phyloP scores from a whole-genome alignment of 371 early-diverging fungal genomes.

The Encephalitozoon hellem region DNA sequence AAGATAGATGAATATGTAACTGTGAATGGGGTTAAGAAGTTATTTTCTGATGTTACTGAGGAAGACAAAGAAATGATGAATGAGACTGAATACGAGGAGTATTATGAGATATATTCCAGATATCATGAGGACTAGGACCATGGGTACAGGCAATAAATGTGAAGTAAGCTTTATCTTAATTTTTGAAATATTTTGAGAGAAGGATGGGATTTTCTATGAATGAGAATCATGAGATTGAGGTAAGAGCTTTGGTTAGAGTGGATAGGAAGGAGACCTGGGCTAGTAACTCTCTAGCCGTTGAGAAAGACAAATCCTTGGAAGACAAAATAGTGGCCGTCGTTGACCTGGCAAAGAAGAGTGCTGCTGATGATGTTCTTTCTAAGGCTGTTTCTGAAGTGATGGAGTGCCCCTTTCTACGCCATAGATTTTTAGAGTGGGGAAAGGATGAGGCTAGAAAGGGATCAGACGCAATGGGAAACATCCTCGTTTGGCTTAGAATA shows the following conservation, averaged over 20 bases:
- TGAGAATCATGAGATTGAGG: neutral
- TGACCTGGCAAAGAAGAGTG: neutral
- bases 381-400: neutral
- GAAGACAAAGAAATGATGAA: constrained; percentile 61
- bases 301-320: neutral
- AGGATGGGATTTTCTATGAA: neutral
- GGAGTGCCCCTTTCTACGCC: neutral
- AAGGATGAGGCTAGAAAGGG: neutral
- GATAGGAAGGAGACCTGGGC: neutral
- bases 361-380: neutral
- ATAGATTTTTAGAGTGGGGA: neutral
- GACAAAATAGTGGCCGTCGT: too few species aligned
- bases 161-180: neutral
- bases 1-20: constrained; percentile 27
- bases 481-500: neutral
- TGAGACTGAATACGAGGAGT: constrained; percentile 61
- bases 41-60: constrained; percentile 57
- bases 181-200: neutral
- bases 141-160: neutral
- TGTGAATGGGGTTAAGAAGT: constrained; percentile 56
- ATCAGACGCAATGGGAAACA: neutral
- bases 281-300: too few species aligned
- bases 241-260: neutral
- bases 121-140: neutral
- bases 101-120: constrained; percentile 59